Evolutionary conservation across 257 asterid species (phyloP).

Genomic region (Salvia miltiorrhiza): DNA sequence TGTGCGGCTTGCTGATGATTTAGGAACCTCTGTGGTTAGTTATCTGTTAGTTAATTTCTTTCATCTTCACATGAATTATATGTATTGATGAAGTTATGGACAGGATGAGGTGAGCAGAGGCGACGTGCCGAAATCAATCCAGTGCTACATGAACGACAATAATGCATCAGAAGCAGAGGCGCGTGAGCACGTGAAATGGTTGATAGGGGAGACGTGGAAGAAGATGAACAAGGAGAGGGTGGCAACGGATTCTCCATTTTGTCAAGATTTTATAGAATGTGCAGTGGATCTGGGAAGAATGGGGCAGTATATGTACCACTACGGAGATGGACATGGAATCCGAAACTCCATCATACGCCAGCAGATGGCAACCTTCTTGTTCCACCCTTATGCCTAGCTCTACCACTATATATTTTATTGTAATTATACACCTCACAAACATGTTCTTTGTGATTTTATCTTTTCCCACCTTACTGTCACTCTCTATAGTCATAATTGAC

Average conservation of each 20-base stretch:
- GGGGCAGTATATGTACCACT: conserved; percentile 46
- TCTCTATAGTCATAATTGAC: too few species aligned
- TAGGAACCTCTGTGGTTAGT: conserved; percentile 11
- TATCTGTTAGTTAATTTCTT: too few species aligned
- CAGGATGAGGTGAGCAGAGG: conserved; percentile 36
- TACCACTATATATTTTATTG: too few species aligned
- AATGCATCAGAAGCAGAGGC: conserved; percentile 33
- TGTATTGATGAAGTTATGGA: too few species aligned
- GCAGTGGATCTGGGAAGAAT: conserved; percentile 49
- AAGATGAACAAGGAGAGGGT: conserved; percentile 25
- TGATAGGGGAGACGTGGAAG: conserved; percentile 36
- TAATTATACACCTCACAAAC: too few species aligned
- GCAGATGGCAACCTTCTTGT: too few species aligned
- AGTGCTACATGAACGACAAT: not conserved
- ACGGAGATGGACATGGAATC: conserved; percentile 58
- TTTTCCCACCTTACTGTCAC: too few species aligned
- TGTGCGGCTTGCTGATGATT: conserved; percentile 15
- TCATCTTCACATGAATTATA: too few species aligned
- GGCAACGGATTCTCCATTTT: conserved; percentile 24
- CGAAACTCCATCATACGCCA: too few species aligned
- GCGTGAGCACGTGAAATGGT: not conserved
- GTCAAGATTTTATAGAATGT: conserved; percentile 13
- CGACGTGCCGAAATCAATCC: conserved; percentile 29
- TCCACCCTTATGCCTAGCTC: too few species aligned
- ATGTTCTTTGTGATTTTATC: too few species aligned